Evolutionary conservation across 768 basidiomycete species (phyloP).

Genomic region (Hygrocybe punicea): DNA sequence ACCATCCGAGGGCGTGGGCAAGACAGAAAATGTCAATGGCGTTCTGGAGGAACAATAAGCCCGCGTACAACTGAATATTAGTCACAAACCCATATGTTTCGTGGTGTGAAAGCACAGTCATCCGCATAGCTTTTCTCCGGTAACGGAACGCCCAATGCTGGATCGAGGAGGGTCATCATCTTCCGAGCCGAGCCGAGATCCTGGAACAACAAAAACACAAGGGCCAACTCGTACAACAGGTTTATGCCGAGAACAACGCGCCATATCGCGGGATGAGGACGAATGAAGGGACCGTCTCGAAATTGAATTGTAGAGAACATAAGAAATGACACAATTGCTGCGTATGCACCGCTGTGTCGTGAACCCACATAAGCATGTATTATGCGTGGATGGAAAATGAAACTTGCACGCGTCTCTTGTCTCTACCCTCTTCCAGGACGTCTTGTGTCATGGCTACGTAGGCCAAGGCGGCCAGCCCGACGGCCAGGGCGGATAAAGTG

Average conservation of each 20-base stretch:
- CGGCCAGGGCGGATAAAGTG: constrained; percentile 69
- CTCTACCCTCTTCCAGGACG: constrained; percentile 77
- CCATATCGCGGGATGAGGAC: constrained; percentile 88
- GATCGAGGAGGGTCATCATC: constrained; percentile 80
- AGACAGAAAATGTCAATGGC: constrained; percentile 85
- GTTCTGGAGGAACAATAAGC: constrained; percentile 42
- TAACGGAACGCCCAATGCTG: constrained; percentile 63
- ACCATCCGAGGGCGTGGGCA: constrained; percentile 85
- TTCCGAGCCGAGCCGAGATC: constrained; percentile 70
- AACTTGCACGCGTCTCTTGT: constrained; percentile 76
- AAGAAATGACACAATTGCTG: constrained; percentile 69
- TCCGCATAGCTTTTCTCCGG: constrained; percentile 88
- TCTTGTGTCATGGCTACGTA: constrained; percentile 83
- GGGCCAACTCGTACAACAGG: constrained; percentile 73
- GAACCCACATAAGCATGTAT: constrained; percentile 10
- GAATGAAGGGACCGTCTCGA: constrained; percentile 84
- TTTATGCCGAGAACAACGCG: constrained; percentile 74
- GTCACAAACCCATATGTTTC: constrained; percentile 62
- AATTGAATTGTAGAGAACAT: constrained; percentile 85
- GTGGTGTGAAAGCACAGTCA: constrained; percentile 61
- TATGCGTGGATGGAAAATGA: constrained; percentile 5
- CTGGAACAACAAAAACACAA: constrained; percentile 85
- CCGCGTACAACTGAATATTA: not conserved
- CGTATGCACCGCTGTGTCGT: constrained; percentile 64
- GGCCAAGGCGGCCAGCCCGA: constrained; percentile 64